Base-by-base conservation (phyloP, 1,139 yeast species). In the Groenewaldozyma sp. region DNA sequence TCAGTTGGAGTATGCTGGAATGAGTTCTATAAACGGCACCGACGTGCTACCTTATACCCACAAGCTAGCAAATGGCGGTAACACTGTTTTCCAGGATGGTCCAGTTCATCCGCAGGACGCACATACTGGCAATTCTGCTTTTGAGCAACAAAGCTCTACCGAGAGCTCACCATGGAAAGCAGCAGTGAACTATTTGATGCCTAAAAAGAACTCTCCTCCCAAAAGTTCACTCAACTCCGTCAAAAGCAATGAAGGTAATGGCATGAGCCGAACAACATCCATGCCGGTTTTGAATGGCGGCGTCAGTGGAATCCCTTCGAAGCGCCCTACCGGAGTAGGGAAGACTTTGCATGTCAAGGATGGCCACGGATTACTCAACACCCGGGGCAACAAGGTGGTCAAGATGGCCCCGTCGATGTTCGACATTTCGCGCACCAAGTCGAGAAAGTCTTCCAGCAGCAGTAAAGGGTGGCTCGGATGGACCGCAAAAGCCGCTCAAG, bases 401-500 rank as follows among this genome's bases (percentile, higher is more conserved):
- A 27, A 27, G 31, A 6, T 9, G 6, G 18, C 14, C 19, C 6
- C 22, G 17, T 11, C n/a, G n/a, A n/a, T 22, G 7, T 7, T 11
- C 11, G 26, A 22, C 7, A 17, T 21, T 17, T 13, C 33, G 7
- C 7, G n/a, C 10, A 14, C 13, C 18, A 6, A 6, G 31, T 10
- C 18, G 17, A 13, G 24, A 11, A 26, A 16, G 11, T 16, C 20
- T 14, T 16, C 22, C 11, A 13, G 7, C 17, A 19, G n/a, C 16
- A 34, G 32, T 3, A 49, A 48, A 22, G 52, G 60, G 14, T 62
- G 65, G 65, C 43, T 57, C 31, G 52, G 58, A 28, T 59, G 64
- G 64, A 54, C 62, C 4, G 46, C 58, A 10, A 55, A 56, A 41
- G 51, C 54, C 33, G 64, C 65, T 3, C 61, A 59, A 27, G 65